phyloP scores from a whole-genome alignment of 768 basidiomycete genomes.

The Tylopilus subfusipes region DNA sequence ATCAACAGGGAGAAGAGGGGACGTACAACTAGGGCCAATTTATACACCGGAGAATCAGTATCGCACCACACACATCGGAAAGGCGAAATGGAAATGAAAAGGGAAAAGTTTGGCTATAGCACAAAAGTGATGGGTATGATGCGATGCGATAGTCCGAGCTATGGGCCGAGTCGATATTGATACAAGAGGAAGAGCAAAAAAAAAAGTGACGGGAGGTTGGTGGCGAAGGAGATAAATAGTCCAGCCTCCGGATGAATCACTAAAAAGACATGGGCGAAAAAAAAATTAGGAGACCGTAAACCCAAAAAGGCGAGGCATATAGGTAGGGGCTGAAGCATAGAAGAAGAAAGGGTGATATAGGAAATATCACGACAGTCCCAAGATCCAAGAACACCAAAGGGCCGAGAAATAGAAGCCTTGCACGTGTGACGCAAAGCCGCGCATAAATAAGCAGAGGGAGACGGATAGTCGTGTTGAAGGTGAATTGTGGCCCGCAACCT shows the following conservation, averaged over 20 bases:
- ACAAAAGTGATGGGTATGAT: conserved; percentile 30
- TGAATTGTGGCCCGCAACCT: conserved; percentile 25
- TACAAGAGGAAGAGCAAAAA: conserved; percentile 18
- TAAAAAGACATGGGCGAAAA: conserved; percentile 27
- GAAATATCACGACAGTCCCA: conserved; percentile 33
- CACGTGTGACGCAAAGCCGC: conserved; percentile 21
- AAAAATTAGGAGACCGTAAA: conserved; percentile 22
- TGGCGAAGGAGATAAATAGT: conserved; percentile 17
- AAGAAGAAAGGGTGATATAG: conserved; percentile 10
- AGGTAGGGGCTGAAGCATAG: conserved; percentile 14
- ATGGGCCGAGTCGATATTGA: conserved; percentile 33
- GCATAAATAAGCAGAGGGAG: conserved; percentile 34
- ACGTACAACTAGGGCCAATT: conserved; percentile 28
- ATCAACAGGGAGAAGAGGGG: background rate
- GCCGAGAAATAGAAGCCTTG: conserved; percentile 28
- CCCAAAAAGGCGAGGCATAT: conserved; percentile 22
- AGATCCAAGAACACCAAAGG: conserved; percentile 42
- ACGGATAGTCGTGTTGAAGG: conserved; percentile 19
- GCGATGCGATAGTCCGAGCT: conserved; percentile 33
- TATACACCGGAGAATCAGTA: conserved; percentile 31
- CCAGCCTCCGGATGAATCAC: conserved; percentile 17
- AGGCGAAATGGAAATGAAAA: background rate
- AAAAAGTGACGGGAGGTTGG: conserved; percentile 2
- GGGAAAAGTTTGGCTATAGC: conserved; percentile 16
- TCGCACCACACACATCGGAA: conserved; percentile 33